A percentile compares a stretch with the other conserved stretches of the same genome.
phyloP scores from a whole-genome alignment of 306 rosid genomes.

The Cyclanthera cordifolia region DNA sequence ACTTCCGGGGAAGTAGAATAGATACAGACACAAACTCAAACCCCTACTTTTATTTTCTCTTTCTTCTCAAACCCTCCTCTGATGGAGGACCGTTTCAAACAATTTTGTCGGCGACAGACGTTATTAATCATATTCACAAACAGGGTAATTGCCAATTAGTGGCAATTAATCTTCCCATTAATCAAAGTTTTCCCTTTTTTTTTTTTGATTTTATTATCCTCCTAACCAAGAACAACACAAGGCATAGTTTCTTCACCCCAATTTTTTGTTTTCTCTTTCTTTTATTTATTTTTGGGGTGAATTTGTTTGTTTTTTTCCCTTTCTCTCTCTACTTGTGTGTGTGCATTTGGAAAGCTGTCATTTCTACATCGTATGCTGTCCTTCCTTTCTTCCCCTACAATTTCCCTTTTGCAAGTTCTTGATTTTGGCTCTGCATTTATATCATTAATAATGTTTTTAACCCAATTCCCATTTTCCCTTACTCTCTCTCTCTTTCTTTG shows the following conservation, averaged over 20 bases:
- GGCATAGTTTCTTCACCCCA: not conserved
- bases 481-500: constrained; percentile 11
- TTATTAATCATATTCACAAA: constrained; percentile 47
- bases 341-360: constrained; percentile 30
- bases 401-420: constrained; percentile 27
- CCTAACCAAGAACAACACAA: not conserved
- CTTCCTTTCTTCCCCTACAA: constrained; percentile 3
- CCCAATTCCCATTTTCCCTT: not conserved
- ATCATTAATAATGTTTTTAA: constrained; percentile 19
- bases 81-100: constrained; percentile 56
- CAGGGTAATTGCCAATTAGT: constrained; percentile 33
- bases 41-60: not conserved
- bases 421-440: constrained; percentile 39
- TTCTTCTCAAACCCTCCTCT: constrained; percentile 19
- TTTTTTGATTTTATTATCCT: not conserved
- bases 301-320: not conserved
- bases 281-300: not conserved
- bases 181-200: not conserved
- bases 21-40: no score
- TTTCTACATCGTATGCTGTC: constrained; percentile 15
- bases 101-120: constrained; percentile 78
- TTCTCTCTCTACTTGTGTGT: not conserved
- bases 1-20: no score
- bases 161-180: constrained; percentile 22
- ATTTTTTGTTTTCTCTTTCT: not conserved